These are phyloP conservation scores for Sphagnum fallax DNA, from an alignment of 228 moss, liverwort and hornwort species.

Conservation along the genomic window DNA sequence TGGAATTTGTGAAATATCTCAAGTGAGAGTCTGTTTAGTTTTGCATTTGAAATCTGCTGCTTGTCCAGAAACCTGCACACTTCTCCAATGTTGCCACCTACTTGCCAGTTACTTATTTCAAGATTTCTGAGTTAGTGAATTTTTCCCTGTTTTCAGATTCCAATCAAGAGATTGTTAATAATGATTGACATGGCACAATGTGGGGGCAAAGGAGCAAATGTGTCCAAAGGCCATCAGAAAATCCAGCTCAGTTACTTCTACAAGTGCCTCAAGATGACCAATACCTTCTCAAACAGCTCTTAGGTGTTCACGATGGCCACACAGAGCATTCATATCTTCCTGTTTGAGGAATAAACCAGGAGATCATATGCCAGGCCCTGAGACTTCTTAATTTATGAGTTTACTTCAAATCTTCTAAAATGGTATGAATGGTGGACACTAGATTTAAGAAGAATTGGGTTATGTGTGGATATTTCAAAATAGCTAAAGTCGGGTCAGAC, in stretches of 20 bases:
- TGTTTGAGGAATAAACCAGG: no score
- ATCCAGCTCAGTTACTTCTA: constrained; percentile 54
- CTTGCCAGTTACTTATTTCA: background rate
- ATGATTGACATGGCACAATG: constrained; percentile 72
- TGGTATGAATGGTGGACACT: no score
- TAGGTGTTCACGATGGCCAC: no score
- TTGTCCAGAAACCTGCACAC: background rate
- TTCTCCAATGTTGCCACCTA: background rate
- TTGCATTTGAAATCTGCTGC: background rate
- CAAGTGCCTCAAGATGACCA: constrained; percentile 49
- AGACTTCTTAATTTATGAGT: no score
- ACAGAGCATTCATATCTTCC: no score
- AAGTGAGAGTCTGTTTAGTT: background rate
- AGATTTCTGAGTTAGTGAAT: no score
- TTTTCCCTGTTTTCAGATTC: constrained; percentile 33
- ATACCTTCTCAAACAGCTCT: background rate
- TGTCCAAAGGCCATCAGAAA: constrained; percentile 32
- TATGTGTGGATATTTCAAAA: no score
- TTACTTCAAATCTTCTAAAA: no score
- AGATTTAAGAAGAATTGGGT: no score
- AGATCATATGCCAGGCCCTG: no score
- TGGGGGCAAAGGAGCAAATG: constrained; percentile 44
- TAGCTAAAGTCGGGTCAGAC: no score
- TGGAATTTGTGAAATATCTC: no score
- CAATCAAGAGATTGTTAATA: constrained; percentile 80